phyloP scores from a whole-genome alignment of 176 grass and related monocot genomes.

The Zea luxurians region DNA sequence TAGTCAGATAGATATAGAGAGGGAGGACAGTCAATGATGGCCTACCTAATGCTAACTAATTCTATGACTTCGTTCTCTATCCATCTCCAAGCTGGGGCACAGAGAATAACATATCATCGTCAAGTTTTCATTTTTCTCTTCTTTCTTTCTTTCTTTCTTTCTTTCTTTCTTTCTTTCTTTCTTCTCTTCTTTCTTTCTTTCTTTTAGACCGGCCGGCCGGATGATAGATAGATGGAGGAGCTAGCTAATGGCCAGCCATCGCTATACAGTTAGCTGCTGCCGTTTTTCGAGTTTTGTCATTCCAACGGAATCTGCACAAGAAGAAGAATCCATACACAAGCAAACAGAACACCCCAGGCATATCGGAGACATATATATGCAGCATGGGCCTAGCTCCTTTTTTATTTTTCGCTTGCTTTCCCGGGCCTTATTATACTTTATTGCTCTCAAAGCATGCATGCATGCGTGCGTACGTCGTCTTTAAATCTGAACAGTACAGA shows the following conservation, averaged over 20 bases:
- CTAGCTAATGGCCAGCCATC: not conserved
- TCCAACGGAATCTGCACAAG: constrained; percentile 21
- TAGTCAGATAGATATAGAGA: not conserved
- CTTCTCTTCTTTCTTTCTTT: too few relatives aligned
- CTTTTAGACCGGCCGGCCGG: too few relatives aligned
- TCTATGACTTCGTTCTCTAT: constrained; percentile 27
- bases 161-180: too few relatives aligned
- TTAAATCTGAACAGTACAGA: not conserved
- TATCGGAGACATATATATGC: constrained; percentile 18
- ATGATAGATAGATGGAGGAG: not conserved
- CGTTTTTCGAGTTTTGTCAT: constrained; percentile 8
- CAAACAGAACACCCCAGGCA: constrained; percentile 32
- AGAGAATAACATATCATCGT: too few relatives aligned
- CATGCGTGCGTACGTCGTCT: not conserved
- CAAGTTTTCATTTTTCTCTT: too few relatives aligned
- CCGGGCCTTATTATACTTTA: too few relatives aligned
- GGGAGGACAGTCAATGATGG: constrained; percentile 39
- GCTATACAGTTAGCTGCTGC: constrained; percentile 34
- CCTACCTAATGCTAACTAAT: constrained; percentile 79
- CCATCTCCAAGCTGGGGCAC: not conserved
- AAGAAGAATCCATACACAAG: constrained; percentile 23
- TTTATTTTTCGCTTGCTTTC: not conserved
- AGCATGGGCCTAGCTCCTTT: not conserved
- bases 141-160: too few relatives aligned
- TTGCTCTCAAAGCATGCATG: not conserved